Conservation (phyloP, 2,329 filamentous ascomycete genomes). For the Thelonectria blattea region DNA sequence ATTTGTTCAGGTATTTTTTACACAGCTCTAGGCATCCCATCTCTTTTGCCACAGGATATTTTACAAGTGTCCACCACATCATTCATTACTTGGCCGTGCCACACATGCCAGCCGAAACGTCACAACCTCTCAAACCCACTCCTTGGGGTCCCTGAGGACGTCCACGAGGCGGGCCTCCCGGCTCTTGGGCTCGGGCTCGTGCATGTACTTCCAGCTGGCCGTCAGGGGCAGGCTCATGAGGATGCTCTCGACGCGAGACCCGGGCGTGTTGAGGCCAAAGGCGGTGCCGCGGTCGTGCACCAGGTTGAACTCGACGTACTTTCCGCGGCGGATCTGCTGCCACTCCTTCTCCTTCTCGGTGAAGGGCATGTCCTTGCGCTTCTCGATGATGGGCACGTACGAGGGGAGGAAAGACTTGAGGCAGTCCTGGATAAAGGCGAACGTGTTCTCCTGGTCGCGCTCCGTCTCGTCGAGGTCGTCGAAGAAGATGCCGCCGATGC, state of each 20-base stretch:
- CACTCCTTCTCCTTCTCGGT: slow-evolving; percentile 88
- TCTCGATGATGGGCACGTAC: slow-evolving; percentile 88
- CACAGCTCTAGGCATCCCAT: slow-evolving; percentile 28
- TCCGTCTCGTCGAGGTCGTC: slow-evolving; percentile 91
- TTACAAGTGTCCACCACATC: slow-evolving; percentile 29
- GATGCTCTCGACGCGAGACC: slow-evolving; percentile 92
- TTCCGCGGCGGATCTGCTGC: slow-evolving; percentile 93
- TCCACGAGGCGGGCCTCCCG: slow-evolving; percentile 82
- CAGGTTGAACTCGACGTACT: slow-evolving; percentile 98
- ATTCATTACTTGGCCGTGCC: slow-evolving; percentile 20
- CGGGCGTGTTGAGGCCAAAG: slow-evolving; percentile 92
- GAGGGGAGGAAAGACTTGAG: slow-evolving; percentile 87
- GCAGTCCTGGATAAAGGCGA: slow-evolving; percentile 86
- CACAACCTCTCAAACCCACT: slow-evolving; percentile 63
- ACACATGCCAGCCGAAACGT: not conserved
- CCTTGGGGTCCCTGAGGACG: slow-evolving; percentile 67
- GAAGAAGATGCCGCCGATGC: slow-evolving; percentile 97
- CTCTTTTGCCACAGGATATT: slow-evolving; percentile 30
- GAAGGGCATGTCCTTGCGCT: slow-evolving; percentile 89
- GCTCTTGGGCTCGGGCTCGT: slow-evolving; percentile 76
- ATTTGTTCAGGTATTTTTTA: slow-evolving; percentile 16
- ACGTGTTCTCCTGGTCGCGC: slow-evolving; percentile 86
- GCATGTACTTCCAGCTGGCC: slow-evolving; percentile 96
- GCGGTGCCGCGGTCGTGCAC: slow-evolving; percentile 95
- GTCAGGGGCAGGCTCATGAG: slow-evolving; percentile 95